Base-by-base conservation (phyloP, 306 rosid species). In the Rubus parviflorus region DNA sequence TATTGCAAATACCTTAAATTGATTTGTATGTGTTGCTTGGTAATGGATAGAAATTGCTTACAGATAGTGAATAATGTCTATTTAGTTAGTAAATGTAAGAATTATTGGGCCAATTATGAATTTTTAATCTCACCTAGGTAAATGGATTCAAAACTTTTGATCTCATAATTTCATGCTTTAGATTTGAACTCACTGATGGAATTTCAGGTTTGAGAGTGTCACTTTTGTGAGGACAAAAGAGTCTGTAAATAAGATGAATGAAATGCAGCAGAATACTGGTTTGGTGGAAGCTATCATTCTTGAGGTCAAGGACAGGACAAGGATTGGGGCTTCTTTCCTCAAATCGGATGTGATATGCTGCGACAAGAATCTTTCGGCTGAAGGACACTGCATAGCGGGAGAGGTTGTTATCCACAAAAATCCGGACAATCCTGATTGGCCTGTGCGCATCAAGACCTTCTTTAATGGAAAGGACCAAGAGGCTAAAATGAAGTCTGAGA, bases 241-340 rank as follows among this genome's bases (percentile, higher is more conserved):
- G 76, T 88, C 90, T 9, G 88, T 94, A 3, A 71, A 25, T 74
- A 73, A 47, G 75, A 81, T 77, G 54, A 73, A 80, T 70, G 83
- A 25, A 42, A 94, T 91, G 98, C 96, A 88, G 83, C 91, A 79
- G 75, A 81, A 83, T 84, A 86, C 97, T 42, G 98, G 98, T 4
- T 75, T 94, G 75, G 91, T 94, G 54, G 98, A 94, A 82, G 92
- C 97, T 25, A 94, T 94, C 46, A 77, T 91, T 46, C 83, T 94
- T 4, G 92, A 94, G 83, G 96, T 94, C 3, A 87, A 89, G 61
- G 97, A 94, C 77, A 81, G 96, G 57, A 75, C 80, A 40, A 83
- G 88, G 70, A 87, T 94, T 51, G 98, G 98, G 40, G 97, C 92
- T 3, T 81, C 91, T n/a, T 86, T 70, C 68, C 79, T 81, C 38